phyloP scores from a whole-genome alignment of 2,329 filamentous ascomycete species.

The Claviceps sp. region DNA sequence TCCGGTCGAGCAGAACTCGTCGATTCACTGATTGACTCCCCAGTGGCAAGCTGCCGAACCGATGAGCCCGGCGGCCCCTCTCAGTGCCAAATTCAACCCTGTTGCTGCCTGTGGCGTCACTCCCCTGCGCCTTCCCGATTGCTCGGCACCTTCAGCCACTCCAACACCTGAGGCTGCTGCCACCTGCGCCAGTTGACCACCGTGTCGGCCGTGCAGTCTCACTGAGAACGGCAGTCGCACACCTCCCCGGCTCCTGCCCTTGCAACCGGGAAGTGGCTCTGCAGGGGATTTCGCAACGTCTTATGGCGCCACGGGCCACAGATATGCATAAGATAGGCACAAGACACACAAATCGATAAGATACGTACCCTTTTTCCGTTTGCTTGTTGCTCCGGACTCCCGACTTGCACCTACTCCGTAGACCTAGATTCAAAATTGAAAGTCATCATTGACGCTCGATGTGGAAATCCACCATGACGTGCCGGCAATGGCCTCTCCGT shows the following conservation, averaged over 20 bases:
- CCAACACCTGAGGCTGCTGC: background rate
- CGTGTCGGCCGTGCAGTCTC: no score
- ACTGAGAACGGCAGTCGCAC: background rate
- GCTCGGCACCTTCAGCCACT: constrained; percentile 4
- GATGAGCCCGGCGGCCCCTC: background rate
- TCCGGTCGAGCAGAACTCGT: background rate
- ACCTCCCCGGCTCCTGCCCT: constrained; percentile 4
- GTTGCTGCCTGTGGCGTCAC: background rate
- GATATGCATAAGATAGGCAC: background rate
- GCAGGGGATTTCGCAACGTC: constrained; percentile 2
- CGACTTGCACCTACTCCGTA: background rate
- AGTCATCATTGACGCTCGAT: no score
- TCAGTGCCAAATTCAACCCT: background rate
- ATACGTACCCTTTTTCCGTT: background rate
- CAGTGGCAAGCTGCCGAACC: background rate
- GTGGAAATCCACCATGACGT: background rate
- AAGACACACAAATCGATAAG: background rate
- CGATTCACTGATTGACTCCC: background rate
- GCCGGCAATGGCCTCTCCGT: background rate
- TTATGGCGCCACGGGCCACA: background rate
- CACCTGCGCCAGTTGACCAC: background rate
- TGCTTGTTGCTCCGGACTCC: background rate
- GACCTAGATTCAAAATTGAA: background rate
- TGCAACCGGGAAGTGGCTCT: constrained; percentile 4
- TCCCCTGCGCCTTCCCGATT: constrained; percentile 3